phyloP scores from a whole-genome alignment of 768 basidiomycete genomes.

The Termitomyces heimii region DNA sequence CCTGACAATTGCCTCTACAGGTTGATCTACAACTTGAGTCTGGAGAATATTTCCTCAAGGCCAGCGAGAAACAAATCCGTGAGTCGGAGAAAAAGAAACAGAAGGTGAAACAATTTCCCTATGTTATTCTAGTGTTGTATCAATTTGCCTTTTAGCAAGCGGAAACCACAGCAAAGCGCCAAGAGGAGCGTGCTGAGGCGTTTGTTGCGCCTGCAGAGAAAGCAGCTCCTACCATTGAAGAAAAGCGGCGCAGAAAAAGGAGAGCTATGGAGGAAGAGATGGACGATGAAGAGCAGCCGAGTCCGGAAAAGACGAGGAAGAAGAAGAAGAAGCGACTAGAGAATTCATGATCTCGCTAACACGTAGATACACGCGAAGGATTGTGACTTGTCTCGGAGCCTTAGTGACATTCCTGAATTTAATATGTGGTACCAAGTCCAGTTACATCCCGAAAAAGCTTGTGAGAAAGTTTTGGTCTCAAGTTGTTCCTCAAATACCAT shows the following conservation, averaged over 20 bases:
- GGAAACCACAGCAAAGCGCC: conserved; percentile 62
- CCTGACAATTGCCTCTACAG: conserved; percentile 25
- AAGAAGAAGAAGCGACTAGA: conserved; percentile 24
- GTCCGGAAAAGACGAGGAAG: conserved; percentile 21
- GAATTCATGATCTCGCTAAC: not conserved
- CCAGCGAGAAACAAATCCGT: conserved; percentile 75
- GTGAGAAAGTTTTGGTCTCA: too few species aligned
- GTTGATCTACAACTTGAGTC: conserved; percentile 92
- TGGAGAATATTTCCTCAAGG: conserved; percentile 97
- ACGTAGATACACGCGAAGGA: not conserved
- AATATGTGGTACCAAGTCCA: too few species aligned
- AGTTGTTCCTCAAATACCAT: too few species aligned
- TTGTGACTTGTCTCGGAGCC: not conserved
- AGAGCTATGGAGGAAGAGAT: conserved; percentile 30
- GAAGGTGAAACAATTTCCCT: conserved; percentile 42
- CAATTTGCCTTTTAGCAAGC: conserved; percentile 55
- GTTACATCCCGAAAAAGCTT: too few species aligned
- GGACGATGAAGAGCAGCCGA: conserved; percentile 16
- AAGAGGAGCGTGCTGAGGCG: conserved; percentile 77
- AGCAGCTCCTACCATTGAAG: conserved; percentile 66
- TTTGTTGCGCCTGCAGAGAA: conserved; percentile 86
- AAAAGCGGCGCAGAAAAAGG: conserved; percentile 60
- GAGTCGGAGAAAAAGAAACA: conserved; percentile 69
- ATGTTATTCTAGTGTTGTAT: not conserved
- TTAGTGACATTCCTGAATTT: too few species aligned